Evolutionary conservation across 345 rosid genomes (phyloP).

Genomic region (Eucalyptus urophylla): DNA sequence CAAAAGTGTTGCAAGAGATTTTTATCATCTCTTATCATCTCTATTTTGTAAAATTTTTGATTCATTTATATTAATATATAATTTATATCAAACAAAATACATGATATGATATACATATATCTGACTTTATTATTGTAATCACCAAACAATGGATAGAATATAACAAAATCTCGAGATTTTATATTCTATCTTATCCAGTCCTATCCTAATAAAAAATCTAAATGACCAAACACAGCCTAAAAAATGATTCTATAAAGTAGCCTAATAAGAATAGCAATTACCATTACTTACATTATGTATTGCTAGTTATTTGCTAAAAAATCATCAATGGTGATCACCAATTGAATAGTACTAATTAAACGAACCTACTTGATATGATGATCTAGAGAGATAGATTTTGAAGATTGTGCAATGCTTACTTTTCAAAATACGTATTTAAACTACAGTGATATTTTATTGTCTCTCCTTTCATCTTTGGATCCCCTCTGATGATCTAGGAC

Average conservation of each 20-base stretch:
- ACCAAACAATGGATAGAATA: no score
- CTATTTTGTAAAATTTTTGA: no score
- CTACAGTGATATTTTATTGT: background rate
- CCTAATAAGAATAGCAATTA: background rate
- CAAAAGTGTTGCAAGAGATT: no score
- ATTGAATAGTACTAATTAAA: background rate
- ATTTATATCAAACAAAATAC: no score
- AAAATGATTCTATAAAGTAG: background rate
- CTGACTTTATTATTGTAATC: no score
- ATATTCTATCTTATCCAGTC: no score
- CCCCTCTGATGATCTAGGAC: background rate
- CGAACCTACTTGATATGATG: background rate
- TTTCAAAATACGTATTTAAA: background rate
- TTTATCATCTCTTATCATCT: no score
- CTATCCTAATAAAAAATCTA: fast-evolving
- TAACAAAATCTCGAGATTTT: no score
- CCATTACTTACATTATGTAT: background rate
- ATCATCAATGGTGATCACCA: background rate
- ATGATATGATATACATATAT: no score
- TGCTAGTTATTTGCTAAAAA: background rate
- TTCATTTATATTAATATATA: no score
- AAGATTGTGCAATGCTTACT: background rate
- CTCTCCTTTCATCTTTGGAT: background rate
- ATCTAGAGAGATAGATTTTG: background rate
- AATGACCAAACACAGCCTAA: background rate